These are phyloP conservation scores for Sanghuangporus sanghuang DNA, from an alignment of 1,284 basidiomycete species.

Conservation along the genomic window DNA sequence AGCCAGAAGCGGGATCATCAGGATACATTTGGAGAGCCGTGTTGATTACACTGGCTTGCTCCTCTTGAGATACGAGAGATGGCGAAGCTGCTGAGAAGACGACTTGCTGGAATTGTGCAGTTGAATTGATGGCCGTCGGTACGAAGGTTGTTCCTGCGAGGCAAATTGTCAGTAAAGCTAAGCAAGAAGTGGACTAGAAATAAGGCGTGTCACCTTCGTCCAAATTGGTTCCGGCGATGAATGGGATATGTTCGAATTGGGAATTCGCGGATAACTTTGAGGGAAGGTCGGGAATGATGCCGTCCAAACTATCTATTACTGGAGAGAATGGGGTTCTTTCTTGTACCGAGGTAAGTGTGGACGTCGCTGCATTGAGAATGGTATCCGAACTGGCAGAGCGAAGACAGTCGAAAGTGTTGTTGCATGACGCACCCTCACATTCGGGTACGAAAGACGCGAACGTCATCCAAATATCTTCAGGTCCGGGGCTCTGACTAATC, in stretches of 20 bases:
- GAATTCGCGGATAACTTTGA: slow-evolving; percentile 32
- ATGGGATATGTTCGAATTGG: slow-evolving; percentile 37
- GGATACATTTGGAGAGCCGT: slow-evolving; percentile 42
- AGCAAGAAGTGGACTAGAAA: neutral
- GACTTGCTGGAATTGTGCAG: slow-evolving; percentile 24
- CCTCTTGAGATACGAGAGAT: slow-evolving; percentile 25
- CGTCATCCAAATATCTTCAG: slow-evolving; percentile 34
- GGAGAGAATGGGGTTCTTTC: slow-evolving; percentile 36
- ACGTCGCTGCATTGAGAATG: slow-evolving; percentile 29
- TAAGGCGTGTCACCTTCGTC: slow-evolving; percentile 37
- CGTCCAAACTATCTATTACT: slow-evolving; percentile 37
- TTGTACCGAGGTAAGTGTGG: slow-evolving; percentile 22
- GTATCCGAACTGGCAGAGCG: slow-evolving; percentile 32
- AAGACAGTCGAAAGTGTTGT: slow-evolving; percentile 37
- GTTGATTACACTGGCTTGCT: slow-evolving; percentile 26
- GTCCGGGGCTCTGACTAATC: slow-evolving; percentile 28
- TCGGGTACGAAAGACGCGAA: slow-evolving; percentile 35
- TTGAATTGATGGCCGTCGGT: slow-evolving; percentile 27
- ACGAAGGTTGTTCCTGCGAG: slow-evolving; percentile 36
- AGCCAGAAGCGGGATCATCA: slow-evolving; percentile 41
- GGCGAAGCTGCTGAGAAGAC: slow-evolving; percentile 30
- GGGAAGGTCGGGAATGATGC: slow-evolving; percentile 38
- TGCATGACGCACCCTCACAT: slow-evolving; percentile 28
- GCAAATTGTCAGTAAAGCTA: neutral
- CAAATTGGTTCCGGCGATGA: slow-evolving; percentile 44